phyloP scores from a whole-genome alignment of 352 stramenopile genomes.

The Pythium sukuiense region DNA sequence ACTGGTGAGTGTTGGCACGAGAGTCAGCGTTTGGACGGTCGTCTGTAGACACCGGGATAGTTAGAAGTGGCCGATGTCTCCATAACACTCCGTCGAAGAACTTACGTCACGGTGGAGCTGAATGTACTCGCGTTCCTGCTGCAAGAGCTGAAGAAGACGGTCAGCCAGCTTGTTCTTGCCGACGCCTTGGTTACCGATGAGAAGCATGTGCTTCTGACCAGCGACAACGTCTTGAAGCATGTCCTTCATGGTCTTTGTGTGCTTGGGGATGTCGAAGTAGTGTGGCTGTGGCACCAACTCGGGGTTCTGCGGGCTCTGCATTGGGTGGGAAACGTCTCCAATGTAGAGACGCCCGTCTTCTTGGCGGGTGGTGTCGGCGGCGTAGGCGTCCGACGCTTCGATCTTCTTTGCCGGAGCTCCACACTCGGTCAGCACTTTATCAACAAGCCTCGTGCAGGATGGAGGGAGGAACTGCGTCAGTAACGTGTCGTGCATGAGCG shows the following conservation, averaged over 20 bases:
- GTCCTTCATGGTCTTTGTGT: constrained; percentile 84
- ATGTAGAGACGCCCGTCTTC: constrained; percentile 51
- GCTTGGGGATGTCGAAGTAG: constrained; percentile 91
- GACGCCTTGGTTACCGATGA: constrained; percentile 95
- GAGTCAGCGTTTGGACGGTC: constrained; percentile 92
- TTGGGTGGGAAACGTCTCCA: constrained; percentile 59
- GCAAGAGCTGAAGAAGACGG: constrained; percentile 84
- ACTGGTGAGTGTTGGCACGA: constrained; percentile 86
- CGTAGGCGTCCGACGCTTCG: background rate
- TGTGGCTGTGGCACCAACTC: constrained; percentile 88
- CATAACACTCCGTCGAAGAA: background rate
- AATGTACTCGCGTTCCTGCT: constrained; percentile 96
- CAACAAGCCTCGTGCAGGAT: constrained; percentile 47
- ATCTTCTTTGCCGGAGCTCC: constrained; percentile 27
- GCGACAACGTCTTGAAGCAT: constrained; percentile 84
- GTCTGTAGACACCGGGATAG: constrained; percentile 48
- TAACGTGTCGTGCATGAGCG: constrained; percentile 73
- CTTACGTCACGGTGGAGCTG: constrained; percentile 95
- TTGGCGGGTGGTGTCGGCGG: constrained; percentile 42
- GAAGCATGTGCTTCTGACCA: constrained; percentile 89
- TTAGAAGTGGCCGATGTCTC: background rate
- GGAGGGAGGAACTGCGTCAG: constrained; percentile 74
- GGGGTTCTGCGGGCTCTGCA: constrained; percentile 46
- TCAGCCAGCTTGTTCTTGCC: constrained; percentile 96
- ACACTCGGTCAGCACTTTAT: constrained; percentile 54